A percentile compares a stretch with the other conserved stretches of the same genome.
phyloP scores from a whole-genome alignment of 805 yeast species.

The Saccharomyces eubayanus region DNA sequence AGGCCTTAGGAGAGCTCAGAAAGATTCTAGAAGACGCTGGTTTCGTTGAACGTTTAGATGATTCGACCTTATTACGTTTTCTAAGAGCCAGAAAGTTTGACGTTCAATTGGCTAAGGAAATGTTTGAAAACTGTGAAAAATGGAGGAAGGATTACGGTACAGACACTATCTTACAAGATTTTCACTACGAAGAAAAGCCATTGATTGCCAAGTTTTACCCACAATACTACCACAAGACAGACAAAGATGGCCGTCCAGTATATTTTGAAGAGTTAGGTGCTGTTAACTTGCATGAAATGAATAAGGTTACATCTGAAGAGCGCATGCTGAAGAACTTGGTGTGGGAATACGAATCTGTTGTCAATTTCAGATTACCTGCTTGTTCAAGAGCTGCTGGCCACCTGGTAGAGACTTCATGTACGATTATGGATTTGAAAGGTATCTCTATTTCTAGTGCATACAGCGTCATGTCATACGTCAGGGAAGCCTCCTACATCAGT shows the following conservation, averaged over 20 bases:
- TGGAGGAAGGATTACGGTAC: constrained; percentile 89
- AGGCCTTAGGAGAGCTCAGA: constrained; percentile 50
- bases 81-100: constrained; percentile 94
- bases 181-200: constrained; percentile 89
- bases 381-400: constrained; percentile 75
- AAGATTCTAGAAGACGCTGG: constrained; percentile 53
- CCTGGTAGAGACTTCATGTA: constrained; percentile 91
- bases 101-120: constrained; percentile 62
- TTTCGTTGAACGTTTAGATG: constrained; percentile 73
- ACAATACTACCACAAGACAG: constrained; percentile 95
- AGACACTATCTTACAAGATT: constrained; percentile 77
- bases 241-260: constrained; percentile 93
- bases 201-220: constrained; percentile 85
- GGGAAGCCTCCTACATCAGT: constrained; percentile 88
- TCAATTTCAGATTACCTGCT: constrained; percentile 79
- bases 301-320: constrained; percentile 88
- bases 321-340: constrained; percentile 93
- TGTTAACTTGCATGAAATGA: constrained; percentile 84
- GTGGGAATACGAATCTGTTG: constrained; percentile 95
- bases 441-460: constrained; percentile 78
- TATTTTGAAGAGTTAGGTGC: constrained; percentile 90
- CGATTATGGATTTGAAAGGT: constrained; percentile 91
- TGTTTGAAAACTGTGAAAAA: constrained; percentile 80
- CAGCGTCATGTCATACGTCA: constrained; percentile 78
- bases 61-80: constrained; percentile 75